phyloP scores from a whole-genome alignment of 129 eudicot species.

The Tanacetum coccineum region DNA sequence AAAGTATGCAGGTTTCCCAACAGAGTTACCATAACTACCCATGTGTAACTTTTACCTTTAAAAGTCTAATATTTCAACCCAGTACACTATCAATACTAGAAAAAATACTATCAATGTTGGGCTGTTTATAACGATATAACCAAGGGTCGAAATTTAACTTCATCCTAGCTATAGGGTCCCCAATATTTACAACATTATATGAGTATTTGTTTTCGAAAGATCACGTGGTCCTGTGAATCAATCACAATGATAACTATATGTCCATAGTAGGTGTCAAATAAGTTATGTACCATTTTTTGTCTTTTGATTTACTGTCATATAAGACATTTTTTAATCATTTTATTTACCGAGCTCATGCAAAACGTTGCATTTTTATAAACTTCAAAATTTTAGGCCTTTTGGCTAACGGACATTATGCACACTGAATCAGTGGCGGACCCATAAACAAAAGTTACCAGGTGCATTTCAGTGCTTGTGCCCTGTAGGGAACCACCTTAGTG shows the following conservation, averaged over 20 bases:
- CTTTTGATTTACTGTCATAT: not conserved
- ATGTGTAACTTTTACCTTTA: no score
- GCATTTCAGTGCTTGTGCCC: no score
- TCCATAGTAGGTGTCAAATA: slow-evolving; percentile 13
- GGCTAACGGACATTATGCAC: not conserved
- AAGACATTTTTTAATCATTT: not conserved
- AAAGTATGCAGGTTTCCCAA: no score
- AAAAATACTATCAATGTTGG: not conserved
- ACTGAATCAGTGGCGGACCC: not conserved
- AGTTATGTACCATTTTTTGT: slow-evolving; percentile 4
- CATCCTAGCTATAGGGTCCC: slow-evolving; percentile 1
- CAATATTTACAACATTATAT: not conserved
- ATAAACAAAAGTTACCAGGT: no score
- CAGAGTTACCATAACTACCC: no score
- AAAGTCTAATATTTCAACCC: no score
- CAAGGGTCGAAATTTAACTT: slow-evolving; percentile 8
- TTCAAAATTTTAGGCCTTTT: not conserved
- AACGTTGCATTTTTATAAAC: not conserved
- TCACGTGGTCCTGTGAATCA: slow-evolving; percentile 24
- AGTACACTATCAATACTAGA: no score
- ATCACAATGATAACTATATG: slow-evolving; percentile 26
- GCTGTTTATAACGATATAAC: not conserved
- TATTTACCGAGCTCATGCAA: not conserved
- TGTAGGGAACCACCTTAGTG: no score
- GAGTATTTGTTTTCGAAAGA: not conserved